phyloP scores from a whole-genome alignment of 2,329 filamentous ascomycete genomes.

The Microascus cirrosus region DNA sequence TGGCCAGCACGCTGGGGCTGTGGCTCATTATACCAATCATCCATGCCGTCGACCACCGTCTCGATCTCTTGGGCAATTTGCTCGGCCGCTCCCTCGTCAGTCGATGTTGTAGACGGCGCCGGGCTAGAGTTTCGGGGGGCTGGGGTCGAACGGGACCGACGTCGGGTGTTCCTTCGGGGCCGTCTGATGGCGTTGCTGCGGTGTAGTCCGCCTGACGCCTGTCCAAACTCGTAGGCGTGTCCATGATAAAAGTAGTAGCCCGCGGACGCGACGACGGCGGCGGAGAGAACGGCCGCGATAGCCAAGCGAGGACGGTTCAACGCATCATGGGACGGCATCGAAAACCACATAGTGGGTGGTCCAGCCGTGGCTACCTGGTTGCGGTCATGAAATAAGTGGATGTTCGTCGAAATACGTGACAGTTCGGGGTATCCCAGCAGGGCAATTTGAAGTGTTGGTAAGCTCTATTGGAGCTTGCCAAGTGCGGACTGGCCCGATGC shows the following conservation, averaged over 20 bases:
- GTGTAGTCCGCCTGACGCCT: conserved; percentile 30
- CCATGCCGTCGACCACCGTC: conserved; percentile 24
- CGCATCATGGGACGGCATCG: conserved; percentile 38
- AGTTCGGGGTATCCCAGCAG: no score
- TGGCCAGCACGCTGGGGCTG: conserved; percentile 50
- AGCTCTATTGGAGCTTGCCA: no score
- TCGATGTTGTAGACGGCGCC: conserved; percentile 26
- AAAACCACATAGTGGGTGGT: conserved; percentile 28
- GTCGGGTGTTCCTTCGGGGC: conserved; percentile 22
- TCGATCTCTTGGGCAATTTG: conserved; percentile 28
- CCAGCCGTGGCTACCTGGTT: conserved; percentile 12
- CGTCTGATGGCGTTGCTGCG: conserved; percentile 59
- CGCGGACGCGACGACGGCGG: conserved; percentile 42
- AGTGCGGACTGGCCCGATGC: no score
- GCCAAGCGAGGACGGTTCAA: conserved; percentile 43
- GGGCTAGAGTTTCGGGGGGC: conserved; percentile 10
- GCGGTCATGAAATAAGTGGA: neutral
- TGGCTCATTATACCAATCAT: conserved; percentile 43
- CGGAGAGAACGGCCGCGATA: conserved; percentile 39
- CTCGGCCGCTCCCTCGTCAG: conserved; percentile 28
- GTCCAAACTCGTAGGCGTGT: conserved; percentile 11
- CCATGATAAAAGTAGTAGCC: conserved; percentile 39
- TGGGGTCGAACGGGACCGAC: conserved; percentile 7
- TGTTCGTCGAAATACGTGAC: neutral
- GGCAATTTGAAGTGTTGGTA: no score